Evolutionary conservation across 1,284 basidiomycete species (phyloP).

Genomic region (Farysia itapuensis): DNA sequence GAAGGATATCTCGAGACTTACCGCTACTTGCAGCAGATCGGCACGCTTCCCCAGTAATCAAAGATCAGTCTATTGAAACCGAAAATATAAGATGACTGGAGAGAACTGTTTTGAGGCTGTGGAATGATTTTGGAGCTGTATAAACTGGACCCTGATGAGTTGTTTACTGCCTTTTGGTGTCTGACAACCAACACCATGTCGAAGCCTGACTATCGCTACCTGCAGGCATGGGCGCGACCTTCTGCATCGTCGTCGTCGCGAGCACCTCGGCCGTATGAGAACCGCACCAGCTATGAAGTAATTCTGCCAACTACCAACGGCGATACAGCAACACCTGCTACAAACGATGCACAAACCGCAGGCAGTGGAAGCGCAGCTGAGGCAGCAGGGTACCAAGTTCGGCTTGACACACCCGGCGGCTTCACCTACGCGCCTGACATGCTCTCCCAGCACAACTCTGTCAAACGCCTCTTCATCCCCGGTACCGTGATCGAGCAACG

Average conservation of each 20-base stretch:
- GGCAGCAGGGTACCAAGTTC: conserved; percentile 33
- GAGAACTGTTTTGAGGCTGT: too few species aligned
- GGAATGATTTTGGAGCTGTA: too few species aligned
- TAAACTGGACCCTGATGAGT: too few species aligned
- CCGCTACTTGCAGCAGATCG: conserved; percentile 26
- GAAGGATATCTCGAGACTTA: conserved; percentile 32
- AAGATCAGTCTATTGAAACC: neutral
- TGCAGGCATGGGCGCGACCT: conserved; percentile 40
- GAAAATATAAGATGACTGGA: too few species aligned
- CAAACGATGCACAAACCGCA: neutral
- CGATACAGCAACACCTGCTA: conserved; percentile 6
- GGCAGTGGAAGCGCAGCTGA: neutral
- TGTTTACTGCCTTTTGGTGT: neutral
- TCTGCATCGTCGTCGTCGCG: conserved; percentile 3
- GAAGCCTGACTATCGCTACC: conserved; percentile 40
- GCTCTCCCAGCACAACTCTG: conserved; percentile 44
- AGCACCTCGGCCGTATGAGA: conserved; percentile 6
- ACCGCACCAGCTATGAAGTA: conserved; percentile 17
- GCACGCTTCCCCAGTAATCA: conserved; percentile 22
- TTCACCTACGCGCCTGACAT: conserved; percentile 52
- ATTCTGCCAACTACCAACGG: conserved; percentile 18
- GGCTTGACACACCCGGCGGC: conserved; percentile 54
- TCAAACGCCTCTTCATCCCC: conserved; percentile 50
- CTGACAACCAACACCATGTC: conserved; percentile 6
- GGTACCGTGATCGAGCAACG: conserved; percentile 17